Percentiles rank a stretch among this genome's conserved stretches.
Evolutionary conservation across 2,329 filamentous ascomycete species (phyloP).

Genomic region (Penicillium janthinellum): DNA sequence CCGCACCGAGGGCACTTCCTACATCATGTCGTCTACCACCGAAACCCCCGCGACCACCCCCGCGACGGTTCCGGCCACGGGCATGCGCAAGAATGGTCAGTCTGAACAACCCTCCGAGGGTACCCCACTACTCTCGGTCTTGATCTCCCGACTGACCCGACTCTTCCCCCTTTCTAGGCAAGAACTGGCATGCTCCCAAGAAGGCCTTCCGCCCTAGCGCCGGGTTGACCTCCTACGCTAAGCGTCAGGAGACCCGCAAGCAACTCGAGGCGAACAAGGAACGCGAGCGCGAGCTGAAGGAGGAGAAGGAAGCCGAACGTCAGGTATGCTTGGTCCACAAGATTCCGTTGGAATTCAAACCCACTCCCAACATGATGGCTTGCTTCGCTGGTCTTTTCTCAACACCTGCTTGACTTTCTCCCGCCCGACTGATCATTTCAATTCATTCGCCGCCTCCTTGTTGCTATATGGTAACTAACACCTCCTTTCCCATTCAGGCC

Average conservation of each 20-base stretch:
- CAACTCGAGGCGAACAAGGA: conserved; percentile 78
- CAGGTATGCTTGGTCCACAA: conserved; percentile 59
- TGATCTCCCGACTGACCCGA: conserved; percentile 18
- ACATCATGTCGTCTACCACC: conserved; percentile 7
- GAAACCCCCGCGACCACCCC: conserved; percentile 27
- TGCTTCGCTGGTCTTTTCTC: not conserved
- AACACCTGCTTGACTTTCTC: not conserved
- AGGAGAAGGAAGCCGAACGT: conserved; percentile 88
- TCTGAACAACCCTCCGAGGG: conserved; percentile 8
- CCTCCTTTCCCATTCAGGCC: conserved; percentile 53
- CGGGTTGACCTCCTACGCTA: conserved; percentile 76
- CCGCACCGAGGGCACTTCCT: not conserved
- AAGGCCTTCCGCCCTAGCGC: conserved; percentile 81
- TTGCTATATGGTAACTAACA: conserved; percentile 6
- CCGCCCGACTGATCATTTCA: not conserved
- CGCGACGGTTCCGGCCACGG: conserved; percentile 46
- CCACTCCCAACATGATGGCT: not conserved
- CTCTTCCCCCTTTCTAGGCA: conserved; percentile 61
- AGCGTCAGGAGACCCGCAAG: conserved; percentile 70
- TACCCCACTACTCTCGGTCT: conserved; percentile 17
- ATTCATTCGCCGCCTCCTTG: not conserved
- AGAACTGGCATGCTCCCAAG: conserved; percentile 87
- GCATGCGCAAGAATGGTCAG: conserved; percentile 83
- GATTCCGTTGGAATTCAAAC: not conserved
- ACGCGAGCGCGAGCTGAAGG: conserved; percentile 92